Base-by-base conservation (phyloP, 495 filamentous ascomycete genomes). In the Aspergillus panamensis region DNA sequence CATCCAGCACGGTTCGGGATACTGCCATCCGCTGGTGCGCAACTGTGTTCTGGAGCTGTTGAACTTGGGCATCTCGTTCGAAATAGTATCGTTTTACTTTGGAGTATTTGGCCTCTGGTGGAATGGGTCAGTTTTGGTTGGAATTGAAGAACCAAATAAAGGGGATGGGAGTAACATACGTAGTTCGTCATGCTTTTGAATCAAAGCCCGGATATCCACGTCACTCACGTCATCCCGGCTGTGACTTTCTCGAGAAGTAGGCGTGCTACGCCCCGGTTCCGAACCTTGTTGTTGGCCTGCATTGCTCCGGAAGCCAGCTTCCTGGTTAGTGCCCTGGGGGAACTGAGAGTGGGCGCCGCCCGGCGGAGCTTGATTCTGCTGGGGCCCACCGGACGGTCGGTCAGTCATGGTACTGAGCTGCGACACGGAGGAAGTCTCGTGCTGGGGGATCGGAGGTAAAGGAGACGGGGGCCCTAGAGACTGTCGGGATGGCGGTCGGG, bases 61-160 rank as follows among this genome's bases (percentile, higher is more conserved):
- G 91, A 10, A 98, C 90, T 68, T 97, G 93, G 47, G 87, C 78
- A 66, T 95, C 92, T 63, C 92, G 91, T 56, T 98, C 94, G 68
- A 97, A 98, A 68, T 97, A 98, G 61, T 96, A 88, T 32, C 89
- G 84, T 77, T 98, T 98, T 50, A 98, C 94, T 69, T 97, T 97
- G 73, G 91, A 91, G 68, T 98, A 98, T 77, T 98, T 98, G 61
- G 82, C 84, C 69, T 90, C 92, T 97, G 66, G 44, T 12, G 6
- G 29, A n/a, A 37, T 20, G 3, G 21, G 21, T 58, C 31, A 59
- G 29, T 32, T 65, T 48, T 53, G 60, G 67, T 48, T 62, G 53
- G 48, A 43, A 31, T 33, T 6, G 35, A n/a, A 2, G 5, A n/a
- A 5, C 35, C n/a, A n/a, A n/a, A n/a, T n/a, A n/a, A n/a, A n/a